Evolutionary conservation across 345 rosid genomes (phyloP).

Genomic region (Syzygium grande): DNA sequence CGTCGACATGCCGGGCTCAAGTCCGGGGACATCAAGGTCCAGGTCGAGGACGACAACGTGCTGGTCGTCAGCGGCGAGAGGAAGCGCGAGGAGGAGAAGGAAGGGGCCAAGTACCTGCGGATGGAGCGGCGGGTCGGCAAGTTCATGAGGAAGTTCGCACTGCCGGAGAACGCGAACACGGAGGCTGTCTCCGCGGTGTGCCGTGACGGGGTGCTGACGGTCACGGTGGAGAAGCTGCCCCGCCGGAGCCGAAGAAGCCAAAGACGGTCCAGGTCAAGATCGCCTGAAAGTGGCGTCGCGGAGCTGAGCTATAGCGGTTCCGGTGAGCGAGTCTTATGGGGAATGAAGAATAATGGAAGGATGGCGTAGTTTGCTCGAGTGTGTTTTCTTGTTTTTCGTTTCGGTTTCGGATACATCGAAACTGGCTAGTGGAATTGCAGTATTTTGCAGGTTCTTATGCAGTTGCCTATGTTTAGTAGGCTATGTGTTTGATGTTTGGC

Average conservation of each 20-base stretch:
- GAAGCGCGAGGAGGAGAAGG: slow-evolving; percentile 43
- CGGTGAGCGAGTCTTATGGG: background rate
- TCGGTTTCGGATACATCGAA: too few relatives aligned
- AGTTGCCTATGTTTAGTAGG: background rate
- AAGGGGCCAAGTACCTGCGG: slow-evolving; percentile 53
- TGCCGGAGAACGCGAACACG: slow-evolving; percentile 65
- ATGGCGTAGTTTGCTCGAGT: background rate
- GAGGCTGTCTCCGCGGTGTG: slow-evolving; percentile 55
- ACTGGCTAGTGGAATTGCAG: background rate
- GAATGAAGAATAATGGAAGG: background rate
- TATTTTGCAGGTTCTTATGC: background rate
- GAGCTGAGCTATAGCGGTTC: fast-evolving
- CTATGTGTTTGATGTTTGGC: background rate
- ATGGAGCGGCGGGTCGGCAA: slow-evolving; percentile 81
- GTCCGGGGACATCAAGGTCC: slow-evolving; percentile 57
- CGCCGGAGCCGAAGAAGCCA: slow-evolving; percentile 76
- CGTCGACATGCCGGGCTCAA: slow-evolving; percentile 83
- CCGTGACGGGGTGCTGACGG: slow-evolving; percentile 64
- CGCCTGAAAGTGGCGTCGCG: slow-evolving; percentile 13
- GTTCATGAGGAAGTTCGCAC: slow-evolving; percentile 61
- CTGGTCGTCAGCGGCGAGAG: slow-evolving; percentile 61
- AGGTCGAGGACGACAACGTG: slow-evolving; percentile 69
- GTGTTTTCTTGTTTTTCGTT: background rate
- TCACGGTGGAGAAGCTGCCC: slow-evolving; percentile 72
- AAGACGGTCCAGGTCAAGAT: slow-evolving; percentile 66